These are phyloP conservation scores for Carnegiea gigantea DNA, from an alignment of 179 eudicot species.

Conservation along the genomic window DNA sequence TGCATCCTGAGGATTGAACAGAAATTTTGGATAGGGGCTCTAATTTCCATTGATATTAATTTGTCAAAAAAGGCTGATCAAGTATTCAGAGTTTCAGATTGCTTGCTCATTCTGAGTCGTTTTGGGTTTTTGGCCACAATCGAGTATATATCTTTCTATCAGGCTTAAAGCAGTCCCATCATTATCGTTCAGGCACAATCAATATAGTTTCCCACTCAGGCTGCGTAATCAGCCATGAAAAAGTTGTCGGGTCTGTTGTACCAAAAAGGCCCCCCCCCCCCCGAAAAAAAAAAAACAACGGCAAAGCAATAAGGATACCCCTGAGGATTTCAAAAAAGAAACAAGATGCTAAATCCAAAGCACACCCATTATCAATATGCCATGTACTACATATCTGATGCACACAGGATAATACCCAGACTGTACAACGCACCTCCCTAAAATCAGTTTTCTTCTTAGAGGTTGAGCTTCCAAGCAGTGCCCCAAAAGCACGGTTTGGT, in stretches of 20 bases:
- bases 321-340: not conserved
- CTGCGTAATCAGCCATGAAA: not conserved
- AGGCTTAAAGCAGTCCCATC: too few species aligned
- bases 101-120: too few species aligned
- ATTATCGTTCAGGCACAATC: not conserved
- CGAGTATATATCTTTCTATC: too few species aligned
- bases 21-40: not conserved
- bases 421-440: conserved; percentile 36
- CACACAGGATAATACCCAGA: not conserved
- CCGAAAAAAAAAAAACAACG: not conserved
- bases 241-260: not conserved
- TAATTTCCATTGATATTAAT: not conserved
- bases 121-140: too few species aligned
- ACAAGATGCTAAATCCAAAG: too few species aligned
- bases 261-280: not conserved
- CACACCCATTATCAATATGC: not conserved
- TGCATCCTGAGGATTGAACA: not conserved
- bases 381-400: too few species aligned
- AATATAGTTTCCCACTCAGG: not conserved
- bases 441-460: conserved; percentile 58
- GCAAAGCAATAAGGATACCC: not conserved
- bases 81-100: too few species aligned
- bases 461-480: conserved; percentile 63
- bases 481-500: conserved; percentile 82
- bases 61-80: not conserved